Conservation (phyloP, 169 alveolate species). For the Theileria annulata region DNA sequence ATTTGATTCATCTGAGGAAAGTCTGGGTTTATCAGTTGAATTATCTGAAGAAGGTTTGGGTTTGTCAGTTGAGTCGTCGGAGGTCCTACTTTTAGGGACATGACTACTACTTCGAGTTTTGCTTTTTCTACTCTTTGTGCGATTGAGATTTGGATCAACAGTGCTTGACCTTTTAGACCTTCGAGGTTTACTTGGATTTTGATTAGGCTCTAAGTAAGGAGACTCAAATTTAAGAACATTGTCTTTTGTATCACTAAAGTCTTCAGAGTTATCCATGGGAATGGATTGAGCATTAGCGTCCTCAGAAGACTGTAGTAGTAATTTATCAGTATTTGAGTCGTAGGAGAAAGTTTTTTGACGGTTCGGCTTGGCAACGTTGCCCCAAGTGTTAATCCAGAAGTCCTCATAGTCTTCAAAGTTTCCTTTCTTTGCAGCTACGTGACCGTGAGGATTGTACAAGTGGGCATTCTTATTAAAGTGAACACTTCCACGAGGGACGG, state of each 20-base stretch:
- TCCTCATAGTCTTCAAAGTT: conserved; percentile 2
- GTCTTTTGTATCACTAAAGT: not conserved
- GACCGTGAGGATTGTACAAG: not conserved
- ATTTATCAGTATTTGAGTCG: not conserved
- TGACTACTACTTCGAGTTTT: not conserved
- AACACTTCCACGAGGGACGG: not conserved
- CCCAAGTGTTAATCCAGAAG: conserved; percentile 15
- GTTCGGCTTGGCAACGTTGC: not conserved
- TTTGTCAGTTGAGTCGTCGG: not conserved
- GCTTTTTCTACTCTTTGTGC: not conserved
- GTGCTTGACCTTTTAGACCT: not conserved
- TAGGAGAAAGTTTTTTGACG: conserved; percentile 3
- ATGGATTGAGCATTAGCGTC: not conserved
- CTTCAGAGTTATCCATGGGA: not conserved
- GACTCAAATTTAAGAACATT: not conserved
- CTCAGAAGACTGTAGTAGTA: not conserved
- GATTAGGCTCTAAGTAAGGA: not conserved
- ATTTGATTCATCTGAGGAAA: not conserved
- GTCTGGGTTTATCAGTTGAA: not conserved
- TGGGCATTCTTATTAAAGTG: not conserved
- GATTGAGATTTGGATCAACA: not conserved
- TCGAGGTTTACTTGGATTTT: not conserved
- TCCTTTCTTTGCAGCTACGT: not conserved
- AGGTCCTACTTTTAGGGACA: not conserved
- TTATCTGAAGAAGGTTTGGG: not conserved